Percentiles rank a stretch among this genome's conserved stretches.
These are phyloP conservation scores for Saccharomycopsis sp. DNA, from an alignment of 805 yeast genomes.

Conservation along the genomic window DNA sequence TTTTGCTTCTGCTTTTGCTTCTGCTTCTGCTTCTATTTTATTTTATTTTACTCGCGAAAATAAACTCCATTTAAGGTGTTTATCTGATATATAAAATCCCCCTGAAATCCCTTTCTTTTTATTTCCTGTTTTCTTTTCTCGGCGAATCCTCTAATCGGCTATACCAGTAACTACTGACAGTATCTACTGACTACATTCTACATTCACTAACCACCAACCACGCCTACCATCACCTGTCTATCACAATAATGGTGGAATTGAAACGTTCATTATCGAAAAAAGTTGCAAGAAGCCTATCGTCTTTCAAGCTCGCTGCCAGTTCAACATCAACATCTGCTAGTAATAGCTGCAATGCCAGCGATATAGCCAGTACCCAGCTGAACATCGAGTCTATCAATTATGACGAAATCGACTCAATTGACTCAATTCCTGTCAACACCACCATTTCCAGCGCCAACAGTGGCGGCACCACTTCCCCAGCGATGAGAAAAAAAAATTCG, in stretches of 20 bases:
- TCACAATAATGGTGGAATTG: slow-evolving; percentile 10
- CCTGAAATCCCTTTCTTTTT: no score
- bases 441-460: slow-evolving; percentile 16
- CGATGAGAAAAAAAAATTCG: slow-evolving; percentile 19
- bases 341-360: no score
- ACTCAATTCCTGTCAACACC: slow-evolving; percentile 10
- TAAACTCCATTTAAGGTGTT: no score
- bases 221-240: no score
- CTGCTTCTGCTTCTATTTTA: not conserved
- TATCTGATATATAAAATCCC: no score
- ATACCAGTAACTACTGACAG: no score
- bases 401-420: slow-evolving; percentile 11
- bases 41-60: no score
- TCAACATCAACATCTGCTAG: not conserved
- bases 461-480: slow-evolving; percentile 15
- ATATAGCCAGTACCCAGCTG: not conserved
- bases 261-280: slow-evolving; percentile 16
- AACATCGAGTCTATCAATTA: slow-evolving; percentile 5
- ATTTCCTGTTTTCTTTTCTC: no score
- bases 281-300: not conserved
- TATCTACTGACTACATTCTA: no score
- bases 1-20: no score
- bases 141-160: no score
- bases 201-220: no score
- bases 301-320: not conserved